phyloP scores from a whole-genome alignment of 306 rosid species.

The Crotalaria pallida region DNA sequence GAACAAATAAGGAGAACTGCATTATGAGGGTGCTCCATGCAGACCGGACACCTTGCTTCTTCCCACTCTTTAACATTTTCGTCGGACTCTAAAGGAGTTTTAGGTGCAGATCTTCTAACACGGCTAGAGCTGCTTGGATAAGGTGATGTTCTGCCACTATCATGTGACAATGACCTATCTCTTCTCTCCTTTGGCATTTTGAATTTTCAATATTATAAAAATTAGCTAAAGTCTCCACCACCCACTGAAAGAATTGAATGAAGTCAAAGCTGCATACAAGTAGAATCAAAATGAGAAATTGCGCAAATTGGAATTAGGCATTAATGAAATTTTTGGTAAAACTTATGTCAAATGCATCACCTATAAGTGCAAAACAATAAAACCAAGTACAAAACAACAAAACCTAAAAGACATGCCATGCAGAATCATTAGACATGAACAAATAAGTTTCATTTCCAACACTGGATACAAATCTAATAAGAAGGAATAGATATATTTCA shows the following conservation, averaged over 20 bases:
- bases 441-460: slow-evolving; percentile 11
- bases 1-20: slow-evolving; percentile 93
- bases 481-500: neutral
- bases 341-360: neutral
- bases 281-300: slow-evolving; percentile 18
- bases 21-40: slow-evolving; percentile 99
- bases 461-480: neutral
- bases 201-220: slow-evolving; percentile 15
- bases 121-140: slow-evolving; percentile 74
- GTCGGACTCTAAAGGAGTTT: slow-evolving; percentile 45
- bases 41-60: slow-evolving; percentile 92
- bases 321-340: neutral
- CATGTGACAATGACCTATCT: slow-evolving; percentile 73
- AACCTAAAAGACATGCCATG: neutral
- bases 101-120: slow-evolving; percentile 35
- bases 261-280: slow-evolving; percentile 28
- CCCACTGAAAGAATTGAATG: slow-evolving; percentile 8
- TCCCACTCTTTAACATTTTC: slow-evolving; percentile 84
- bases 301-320: neutral
- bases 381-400: slow-evolving; percentile 1
- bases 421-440: neutral
- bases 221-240: slow-evolving; percentile 13
- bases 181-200: slow-evolving; percentile 94
- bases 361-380: neutral
- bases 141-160: slow-evolving; percentile 69